Percentiles rank a stretch among this genome's conserved stretches.
These are phyloP conservation scores for Alternaria arbusti DNA, from an alignment of 2,329 filamentous ascomycete genomes.

Conservation along the genomic window DNA sequence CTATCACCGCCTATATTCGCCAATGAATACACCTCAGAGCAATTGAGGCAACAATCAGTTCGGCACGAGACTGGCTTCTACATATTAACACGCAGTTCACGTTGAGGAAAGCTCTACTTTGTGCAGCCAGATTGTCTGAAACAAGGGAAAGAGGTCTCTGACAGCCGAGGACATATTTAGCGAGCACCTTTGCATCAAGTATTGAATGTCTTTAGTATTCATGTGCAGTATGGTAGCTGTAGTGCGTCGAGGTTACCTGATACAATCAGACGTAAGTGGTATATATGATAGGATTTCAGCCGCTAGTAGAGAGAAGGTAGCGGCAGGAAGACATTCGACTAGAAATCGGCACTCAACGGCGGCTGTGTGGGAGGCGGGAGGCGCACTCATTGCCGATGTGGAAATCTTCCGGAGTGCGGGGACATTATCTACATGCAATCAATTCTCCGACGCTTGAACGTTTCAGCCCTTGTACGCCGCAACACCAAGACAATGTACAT, in stretches of 20 bases:
- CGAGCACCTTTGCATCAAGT: no score
- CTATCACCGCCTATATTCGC: background rate
- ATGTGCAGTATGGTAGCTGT: background rate
- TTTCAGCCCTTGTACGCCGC: slow-evolving; percentile 11
- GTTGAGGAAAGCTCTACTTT: no score
- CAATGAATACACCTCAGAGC: background rate
- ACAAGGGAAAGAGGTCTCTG: no score
- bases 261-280: background rate
- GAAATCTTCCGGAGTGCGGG: slow-evolving; percentile 10
- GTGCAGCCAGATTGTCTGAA: no score
- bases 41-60: background rate
- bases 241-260: background rate
- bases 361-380: background rate
- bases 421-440: slow-evolving; percentile 4
- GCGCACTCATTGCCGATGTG: background rate
- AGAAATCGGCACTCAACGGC: background rate
- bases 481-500: slow-evolving; percentile 14
- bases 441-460: slow-evolving; percentile 14
- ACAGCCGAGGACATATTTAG: no score
- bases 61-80: background rate
- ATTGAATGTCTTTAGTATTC: no score
- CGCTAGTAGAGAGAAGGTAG: background rate
- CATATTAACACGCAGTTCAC: background rate
- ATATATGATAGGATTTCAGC: background rate
- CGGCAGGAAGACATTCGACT: background rate